phyloP scores from a whole-genome alignment of 805 yeast species.

The Candida ascalaphidarum region DNA sequence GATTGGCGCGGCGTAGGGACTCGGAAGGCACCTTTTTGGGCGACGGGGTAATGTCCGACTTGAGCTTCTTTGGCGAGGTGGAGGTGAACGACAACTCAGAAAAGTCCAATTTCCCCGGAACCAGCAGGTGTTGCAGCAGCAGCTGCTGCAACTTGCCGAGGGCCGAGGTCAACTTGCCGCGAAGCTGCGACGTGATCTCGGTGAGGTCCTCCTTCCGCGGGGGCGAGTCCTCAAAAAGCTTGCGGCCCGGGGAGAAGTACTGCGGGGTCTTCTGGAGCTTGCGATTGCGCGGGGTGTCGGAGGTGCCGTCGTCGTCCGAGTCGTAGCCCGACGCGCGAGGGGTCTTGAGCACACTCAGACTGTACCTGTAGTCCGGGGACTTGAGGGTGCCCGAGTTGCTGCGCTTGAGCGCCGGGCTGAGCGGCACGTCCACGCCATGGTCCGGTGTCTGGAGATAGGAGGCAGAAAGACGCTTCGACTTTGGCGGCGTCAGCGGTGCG shows the following conservation, averaged over 20 bases:
- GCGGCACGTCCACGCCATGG: slow-evolving; percentile 20
- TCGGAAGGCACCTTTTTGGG: slow-evolving; percentile 13
- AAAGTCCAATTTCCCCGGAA: slow-evolving; percentile 18
- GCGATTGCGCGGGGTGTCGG: slow-evolving; percentile 5
- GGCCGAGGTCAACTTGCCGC: slow-evolving; percentile 29
- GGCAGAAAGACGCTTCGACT: slow-evolving; percentile 17
- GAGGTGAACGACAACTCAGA: slow-evolving; percentile 16
- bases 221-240: slow-evolving; percentile 22
- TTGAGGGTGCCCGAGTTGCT: slow-evolving; percentile 18
- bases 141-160: slow-evolving; percentile 28
- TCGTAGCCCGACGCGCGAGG: slow-evolving; percentile 24
- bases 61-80: slow-evolving; percentile 11
- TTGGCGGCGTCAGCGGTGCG: slow-evolving; percentile 23
- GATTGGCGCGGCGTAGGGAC: slow-evolving; percentile 19
- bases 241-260: slow-evolving; percentile 30
- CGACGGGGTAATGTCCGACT: slow-evolving; percentile 1
- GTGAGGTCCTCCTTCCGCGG: slow-evolving; percentile 23
- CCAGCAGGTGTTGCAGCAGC: slow-evolving; percentile 16
- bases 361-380: slow-evolving; percentile 25
- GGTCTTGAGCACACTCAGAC: slow-evolving; percentile 18
- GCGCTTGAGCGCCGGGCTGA: slow-evolving; percentile 31
- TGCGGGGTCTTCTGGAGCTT: slow-evolving; percentile 32
- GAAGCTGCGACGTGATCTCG: slow-evolving; percentile 31
- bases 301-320: slow-evolving; percentile 15
- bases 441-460: slow-evolving; percentile 29